Percentiles rank a stretch among this genome's conserved stretches.
Conservation (phyloP, 345 rosid species). For the Isatis tinctoria region DNA sequence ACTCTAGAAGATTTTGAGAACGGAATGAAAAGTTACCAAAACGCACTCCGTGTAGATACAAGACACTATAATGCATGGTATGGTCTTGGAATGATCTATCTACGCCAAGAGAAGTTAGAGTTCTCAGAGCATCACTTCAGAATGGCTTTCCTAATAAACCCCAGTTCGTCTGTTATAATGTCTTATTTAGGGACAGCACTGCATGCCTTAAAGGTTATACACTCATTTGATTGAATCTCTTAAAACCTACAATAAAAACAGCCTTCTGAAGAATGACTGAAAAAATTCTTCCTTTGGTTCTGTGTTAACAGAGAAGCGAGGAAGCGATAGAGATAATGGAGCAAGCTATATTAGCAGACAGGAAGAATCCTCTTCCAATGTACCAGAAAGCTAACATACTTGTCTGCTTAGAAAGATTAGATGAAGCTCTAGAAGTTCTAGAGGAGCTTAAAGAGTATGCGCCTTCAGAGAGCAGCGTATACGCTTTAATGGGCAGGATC, state of each 20-base stretch:
- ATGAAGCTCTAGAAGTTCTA: conserved; percentile 85
- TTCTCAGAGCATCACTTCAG: conserved; percentile 95
- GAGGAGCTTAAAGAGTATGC: conserved; percentile 94
- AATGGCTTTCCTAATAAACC: conserved; percentile 84
- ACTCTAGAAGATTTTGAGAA: conserved; percentile 94
- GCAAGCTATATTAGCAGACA: conserved; percentile 80
- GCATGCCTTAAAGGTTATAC: conserved; percentile 70
- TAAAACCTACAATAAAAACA: background rate
- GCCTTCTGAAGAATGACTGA: conserved; percentile 1
- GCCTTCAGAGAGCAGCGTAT: conserved; percentile 90
- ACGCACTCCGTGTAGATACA: conserved; percentile 80
- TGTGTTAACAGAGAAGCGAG: conserved; percentile 59
- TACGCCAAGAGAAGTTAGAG: conserved; percentile 92
- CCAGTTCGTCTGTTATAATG: conserved; percentile 92
- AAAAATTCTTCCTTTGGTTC: background rate
- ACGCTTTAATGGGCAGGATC: conserved; percentile 92
- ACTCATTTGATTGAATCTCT: background rate
- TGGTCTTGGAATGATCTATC: conserved; percentile 94
- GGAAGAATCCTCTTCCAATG: conserved; percentile 96
- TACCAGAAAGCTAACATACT: conserved; percentile 94
- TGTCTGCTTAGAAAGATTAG: conserved; percentile 64
- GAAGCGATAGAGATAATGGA: conserved; percentile 94
- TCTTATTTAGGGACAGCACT: conserved; percentile 89
- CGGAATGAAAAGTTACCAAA: conserved; percentile 91
- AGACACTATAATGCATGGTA: conserved; percentile 98